Base-by-base conservation (phyloP, 805 yeast species). In the Candida sonorensis region DNA sequence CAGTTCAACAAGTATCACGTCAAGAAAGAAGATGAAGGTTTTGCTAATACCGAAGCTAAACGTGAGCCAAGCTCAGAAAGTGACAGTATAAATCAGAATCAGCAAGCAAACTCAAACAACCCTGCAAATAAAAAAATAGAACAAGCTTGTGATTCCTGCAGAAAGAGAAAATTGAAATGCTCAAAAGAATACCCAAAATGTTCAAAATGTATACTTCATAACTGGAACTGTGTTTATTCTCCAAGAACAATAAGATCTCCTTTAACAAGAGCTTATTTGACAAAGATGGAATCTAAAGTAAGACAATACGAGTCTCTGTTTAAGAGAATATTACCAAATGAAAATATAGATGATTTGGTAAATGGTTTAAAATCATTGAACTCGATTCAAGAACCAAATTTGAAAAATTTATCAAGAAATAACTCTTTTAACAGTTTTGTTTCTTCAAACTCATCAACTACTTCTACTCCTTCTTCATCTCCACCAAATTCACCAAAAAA, bases 161-260 rank as follows among this genome's bases (percentile, higher is more conserved):
- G 95, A 23, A 72, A 76, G 44, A 66, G 92, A 34, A 85, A 85
- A 57, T 66, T 84, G 38, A 79, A 77, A 50, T 85, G 95, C 52
- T 76, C 94, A 19, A 85, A 83, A 48, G 84, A 78, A 38, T 66
- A 59, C 17, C 95, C 95, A 2, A 72, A 69, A 41, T 85, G 95
- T 50, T 62, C 77, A 27, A 83, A 83, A 48, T 85, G 95, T 60
- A 54, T 66, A 7, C 74, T 70, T 34, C 85, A 82, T 50, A 64
- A 67, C 15, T 79, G 94, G 82, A 69, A 70, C 20, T 85, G 95
- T 55, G 59, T 72, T 2, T 85, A 85, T 50, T 78, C 88, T 15
- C 95, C 95, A 11, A 66, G 82, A 38, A 70, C 78, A 2, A 78
- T 81, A 21, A 64, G 95, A 34, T 77, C 90, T 4, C 95, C 95